A percentile compares a stretch with the other conserved stretches of the same genome.
These are phyloP conservation scores for Saccharomycopsis malanga DNA, from an alignment of 805 yeast genomes.

Conservation along the genomic window DNA sequence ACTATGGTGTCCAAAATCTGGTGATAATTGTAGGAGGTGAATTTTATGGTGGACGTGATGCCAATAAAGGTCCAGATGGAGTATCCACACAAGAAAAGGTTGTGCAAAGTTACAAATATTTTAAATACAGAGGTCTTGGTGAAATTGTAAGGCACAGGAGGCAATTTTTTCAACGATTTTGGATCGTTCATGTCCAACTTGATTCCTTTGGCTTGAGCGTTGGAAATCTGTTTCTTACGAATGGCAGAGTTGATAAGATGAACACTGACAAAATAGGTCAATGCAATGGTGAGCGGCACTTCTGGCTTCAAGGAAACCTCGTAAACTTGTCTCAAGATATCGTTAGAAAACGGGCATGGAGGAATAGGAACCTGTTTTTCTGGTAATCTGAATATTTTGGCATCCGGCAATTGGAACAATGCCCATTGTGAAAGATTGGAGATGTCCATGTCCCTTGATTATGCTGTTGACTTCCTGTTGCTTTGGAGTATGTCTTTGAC, in stretches of 20 bases:
- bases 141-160: constrained; percentile 47
- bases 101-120: constrained; percentile 51
- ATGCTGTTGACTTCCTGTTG: no score
- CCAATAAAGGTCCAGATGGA: constrained; percentile 67
- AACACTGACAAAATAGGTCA: constrained; percentile 50
- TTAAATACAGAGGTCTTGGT: constrained; percentile 42
- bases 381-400: constrained; percentile 13
- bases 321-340: constrained; percentile 3
- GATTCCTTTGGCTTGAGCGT: constrained; percentile 27
- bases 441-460: constrained; percentile 4
- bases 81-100: constrained; percentile 53
- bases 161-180: constrained; percentile 31
- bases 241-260: constrained; percentile 46
- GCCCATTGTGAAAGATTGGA: constrained; percentile 4
- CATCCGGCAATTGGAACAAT: constrained; percentile 9
- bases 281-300: constrained; percentile 52
- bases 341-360: constrained; percentile 10
- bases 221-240: constrained; percentile 36
- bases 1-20: constrained; percentile 23
- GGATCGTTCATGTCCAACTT: constrained; percentile 24
- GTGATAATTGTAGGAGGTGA: constrained; percentile 31
- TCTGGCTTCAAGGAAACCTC: constrained; percentile 13
- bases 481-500: no score
- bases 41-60: constrained; percentile 47
- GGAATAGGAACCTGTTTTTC: constrained; percentile 9